phyloP scores from a whole-genome alignment of 495 filamentous ascomycete genomes.

The Penicillium waksmanii region DNA sequence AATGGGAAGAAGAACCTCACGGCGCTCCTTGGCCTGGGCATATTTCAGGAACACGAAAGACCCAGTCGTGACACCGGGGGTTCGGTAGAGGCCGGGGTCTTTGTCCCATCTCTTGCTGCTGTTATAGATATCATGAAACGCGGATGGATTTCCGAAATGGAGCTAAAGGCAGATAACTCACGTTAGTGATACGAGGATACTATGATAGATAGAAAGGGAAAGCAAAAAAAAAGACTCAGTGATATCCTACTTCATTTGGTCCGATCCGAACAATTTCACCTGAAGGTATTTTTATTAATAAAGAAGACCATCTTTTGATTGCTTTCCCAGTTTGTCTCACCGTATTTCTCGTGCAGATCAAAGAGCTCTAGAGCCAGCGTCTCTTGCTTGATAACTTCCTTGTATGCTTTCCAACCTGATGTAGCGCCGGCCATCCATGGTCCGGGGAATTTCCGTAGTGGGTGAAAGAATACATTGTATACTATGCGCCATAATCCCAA shows the following conservation, averaged over 20 bases:
- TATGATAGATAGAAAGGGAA: neutral
- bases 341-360: slow-evolving; percentile 7
- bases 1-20: slow-evolving; percentile 10
- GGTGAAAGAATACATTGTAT: slow-evolving; percentile 9
- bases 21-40: slow-evolving; percentile 10
- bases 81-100: slow-evolving; percentile 10
- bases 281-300: neutral
- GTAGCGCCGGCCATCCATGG: slow-evolving; percentile 13
- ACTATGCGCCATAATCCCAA: slow-evolving; percentile 4
- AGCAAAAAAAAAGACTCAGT: too few relatives aligned
- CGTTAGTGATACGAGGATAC: neutral
- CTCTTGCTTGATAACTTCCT: slow-evolving; percentile 11
- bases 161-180: neutral
- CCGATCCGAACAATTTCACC: slow-evolving; percentile 11
- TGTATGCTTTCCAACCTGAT: slow-evolving; percentile 13
- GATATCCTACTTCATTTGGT: slow-evolving; percentile 5
- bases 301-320: neutral
- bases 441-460: slow-evolving; percentile 8
- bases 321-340: neutral
- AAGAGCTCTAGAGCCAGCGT: slow-evolving; percentile 8
- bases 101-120: slow-evolving; percentile 13
- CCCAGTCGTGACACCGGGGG: slow-evolving; percentile 5
- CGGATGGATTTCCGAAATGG: slow-evolving; percentile 9
- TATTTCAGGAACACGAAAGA: slow-evolving; percentile 10
- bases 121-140: slow-evolving; percentile 13